phyloP scores from a whole-genome alignment of 2,329 filamentous ascomycete genomes.

The Paecilomyces sp. region DNA sequence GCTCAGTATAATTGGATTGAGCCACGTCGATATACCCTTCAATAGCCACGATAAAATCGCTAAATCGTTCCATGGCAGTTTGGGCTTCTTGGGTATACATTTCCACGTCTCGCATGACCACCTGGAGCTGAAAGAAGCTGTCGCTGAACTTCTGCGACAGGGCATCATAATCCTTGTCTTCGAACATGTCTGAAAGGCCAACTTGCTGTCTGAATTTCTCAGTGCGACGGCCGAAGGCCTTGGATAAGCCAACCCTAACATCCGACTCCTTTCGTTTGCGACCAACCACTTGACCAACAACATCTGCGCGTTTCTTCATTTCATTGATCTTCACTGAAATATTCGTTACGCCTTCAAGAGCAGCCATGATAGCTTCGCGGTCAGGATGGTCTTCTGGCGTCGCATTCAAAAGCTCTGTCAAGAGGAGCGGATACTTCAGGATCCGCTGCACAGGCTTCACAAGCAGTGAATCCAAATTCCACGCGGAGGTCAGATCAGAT shows the following conservation, averaged over 20 bases:
- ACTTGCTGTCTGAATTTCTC: conserved; percentile 74
- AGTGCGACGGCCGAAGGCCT: conserved; percentile 81
- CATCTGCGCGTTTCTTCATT: conserved; percentile 87
- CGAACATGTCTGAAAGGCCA: conserved; percentile 57
- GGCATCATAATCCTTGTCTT: conserved; percentile 75
- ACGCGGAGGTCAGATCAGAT: conserved; percentile 84
- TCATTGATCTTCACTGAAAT: conserved; percentile 74
- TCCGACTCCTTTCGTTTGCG: conserved; percentile 85
- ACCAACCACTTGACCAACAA: conserved; percentile 81
- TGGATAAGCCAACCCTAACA: conserved; percentile 73
- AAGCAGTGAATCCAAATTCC: conserved; percentile 91
- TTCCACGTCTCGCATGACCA: conserved; percentile 89
- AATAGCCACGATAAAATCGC: conserved; percentile 72
- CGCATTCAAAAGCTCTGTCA: conserved; percentile 69
- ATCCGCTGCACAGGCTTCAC: conserved; percentile 96
- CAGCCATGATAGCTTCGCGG: conserved; percentile 59
- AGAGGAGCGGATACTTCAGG: conserved; percentile 83
- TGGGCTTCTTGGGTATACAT: conserved; percentile 79
- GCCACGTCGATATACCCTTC: conserved; percentile 68
- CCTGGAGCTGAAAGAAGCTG: conserved; percentile 85
- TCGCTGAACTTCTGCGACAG: conserved; percentile 83
- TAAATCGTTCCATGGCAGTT: conserved; percentile 72
- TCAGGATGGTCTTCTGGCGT: conserved; percentile 83
- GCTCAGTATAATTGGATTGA: conserved; percentile 68
- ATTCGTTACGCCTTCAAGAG: conserved; percentile 61